Conservation (phyloP, 371 early-diverging fungal species). For the Mortierella sp. region DNA sequence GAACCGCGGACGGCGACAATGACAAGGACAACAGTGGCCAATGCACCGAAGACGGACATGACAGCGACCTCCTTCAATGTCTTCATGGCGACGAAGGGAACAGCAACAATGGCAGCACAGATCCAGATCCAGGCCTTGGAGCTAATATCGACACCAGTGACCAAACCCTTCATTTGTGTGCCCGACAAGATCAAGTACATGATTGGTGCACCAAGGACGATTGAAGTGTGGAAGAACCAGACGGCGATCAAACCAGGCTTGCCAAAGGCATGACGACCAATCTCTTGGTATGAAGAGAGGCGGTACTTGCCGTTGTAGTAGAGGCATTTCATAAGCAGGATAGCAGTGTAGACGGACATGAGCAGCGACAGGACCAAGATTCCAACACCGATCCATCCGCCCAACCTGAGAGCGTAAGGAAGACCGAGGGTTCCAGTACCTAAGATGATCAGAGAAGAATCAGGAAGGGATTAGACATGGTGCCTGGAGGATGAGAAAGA, state of each 20-base stretch:
- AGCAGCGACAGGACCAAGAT: constrained; percentile 77
- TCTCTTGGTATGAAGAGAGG: constrained; percentile 52
- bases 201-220: constrained; percentile 68
- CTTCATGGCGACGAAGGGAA: constrained; percentile 67
- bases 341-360: constrained; percentile 79
- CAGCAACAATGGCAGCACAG: constrained; percentile 55
- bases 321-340: constrained; percentile 76
- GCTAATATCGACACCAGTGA: constrained; percentile 8
- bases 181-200: constrained; percentile 69
- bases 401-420: constrained; percentile 82
- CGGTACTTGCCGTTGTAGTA: constrained; percentile 64
- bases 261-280: constrained; percentile 58
- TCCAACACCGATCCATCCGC: constrained; percentile 85
- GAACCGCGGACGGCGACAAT: constrained; percentile 58
- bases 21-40: constrained; percentile 63
- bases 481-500: too few species aligned
- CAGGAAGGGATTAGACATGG: too few species aligned
- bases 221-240: constrained; percentile 66
- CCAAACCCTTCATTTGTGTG: constrained; percentile 55
- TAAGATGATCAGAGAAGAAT: constrained; percentile 1
- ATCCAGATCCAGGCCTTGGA: constrained; percentile 64
- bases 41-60: constrained; percentile 70
- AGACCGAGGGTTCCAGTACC: constrained; percentile 83
- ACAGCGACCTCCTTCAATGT: constrained; percentile 70
- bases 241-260: constrained; percentile 45